Base-by-base conservation (phyloP, 805 yeast genomes). In the Candida mattraensis region DNA sequence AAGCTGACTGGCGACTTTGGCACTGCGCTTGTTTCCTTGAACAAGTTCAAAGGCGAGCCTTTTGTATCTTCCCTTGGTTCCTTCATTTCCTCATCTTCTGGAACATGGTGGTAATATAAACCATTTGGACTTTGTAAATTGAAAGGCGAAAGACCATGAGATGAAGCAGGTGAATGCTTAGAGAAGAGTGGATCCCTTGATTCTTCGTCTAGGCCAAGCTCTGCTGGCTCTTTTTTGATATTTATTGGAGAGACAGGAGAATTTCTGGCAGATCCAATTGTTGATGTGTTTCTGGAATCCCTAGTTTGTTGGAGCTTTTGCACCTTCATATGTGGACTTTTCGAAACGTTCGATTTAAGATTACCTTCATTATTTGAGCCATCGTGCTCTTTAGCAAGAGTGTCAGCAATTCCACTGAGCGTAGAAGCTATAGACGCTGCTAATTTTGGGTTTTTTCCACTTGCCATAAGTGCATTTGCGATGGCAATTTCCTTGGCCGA, bases 401-500 rank as follows among this genome's bases (percentile, higher is more conserved):
- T 36, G 17, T 44, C 38, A 1, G 52, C 51, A 2, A 57, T 24
- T 5, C 48, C 54, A 28, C 48, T 47, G n/a, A 51, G 19, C 2
- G 53, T 45, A n/a, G 57, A 46, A 5, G 54, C 56, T 4, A 53
- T 43, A 8, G 56, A 50, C 11, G 54, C 44, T 3, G 63, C 61
- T 16, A 63, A 55, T 5, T 59, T 64, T 0, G 82, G 82, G 35
- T 73, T 74, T 25, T 68, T 60, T 0, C 82, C 82, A 43, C 65
- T 58, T 5, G 71, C 68, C 13, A 73, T 68, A 13, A 72, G 53
- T n/a, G 68, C 70, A 41, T 67, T 69, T 14, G 74, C 78, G 17
- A 64, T 53, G 39, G 77, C 72, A 20, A 78, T 67, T 33, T 74
- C 78, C 35, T 63, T 59, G 4, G 75, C 60, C 0, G 80, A 63